These are phyloP conservation scores for Hirschioporus abietinus DNA, from an alignment of 768 basidiomycete species.

Conservation along the genomic window DNA sequence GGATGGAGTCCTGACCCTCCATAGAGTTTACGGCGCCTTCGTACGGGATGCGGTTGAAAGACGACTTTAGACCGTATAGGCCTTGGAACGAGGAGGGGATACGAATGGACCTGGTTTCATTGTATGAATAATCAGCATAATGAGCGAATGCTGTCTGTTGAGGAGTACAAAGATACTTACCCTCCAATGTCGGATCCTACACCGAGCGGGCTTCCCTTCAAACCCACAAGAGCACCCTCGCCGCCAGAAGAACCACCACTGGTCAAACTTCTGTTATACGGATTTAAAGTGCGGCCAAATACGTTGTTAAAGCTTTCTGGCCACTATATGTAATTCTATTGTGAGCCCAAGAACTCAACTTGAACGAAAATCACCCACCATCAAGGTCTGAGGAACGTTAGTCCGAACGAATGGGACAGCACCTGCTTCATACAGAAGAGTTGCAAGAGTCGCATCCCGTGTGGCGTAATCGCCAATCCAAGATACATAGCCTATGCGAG, in stretches of 20 bases:
- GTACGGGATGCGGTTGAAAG: slow-evolving; percentile 67
- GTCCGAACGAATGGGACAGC: slow-evolving; percentile 70
- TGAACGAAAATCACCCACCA: slow-evolving; percentile 36
- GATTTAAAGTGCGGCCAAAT: slow-evolving; percentile 76
- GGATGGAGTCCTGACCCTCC: slow-evolving; percentile 70
- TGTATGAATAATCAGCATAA: neutral
- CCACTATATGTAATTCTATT: slow-evolving; percentile 40
- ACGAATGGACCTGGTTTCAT: slow-evolving; percentile 55
- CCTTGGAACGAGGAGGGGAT: slow-evolving; percentile 66
- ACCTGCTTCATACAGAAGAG: slow-evolving; percentile 59
- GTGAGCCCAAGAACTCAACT: no score
- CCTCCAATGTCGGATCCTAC: slow-evolving; percentile 82
- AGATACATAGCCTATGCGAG: slow-evolving; percentile 56
- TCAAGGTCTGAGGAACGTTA: slow-evolving; percentile 73
- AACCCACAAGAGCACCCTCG: slow-evolving; percentile 71
- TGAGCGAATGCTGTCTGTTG: no score
- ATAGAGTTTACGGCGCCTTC: slow-evolving; percentile 57
- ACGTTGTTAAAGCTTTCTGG: slow-evolving; percentile 74
- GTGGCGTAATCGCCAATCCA: slow-evolving; percentile 60
- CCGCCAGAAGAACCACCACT: slow-evolving; percentile 83
- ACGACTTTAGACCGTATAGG: slow-evolving; percentile 66
- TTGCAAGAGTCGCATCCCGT: slow-evolving; percentile 56
- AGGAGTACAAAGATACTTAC: slow-evolving; percentile 29
- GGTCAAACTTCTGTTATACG: slow-evolving; percentile 65
- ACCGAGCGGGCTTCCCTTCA: slow-evolving; percentile 46